Conservation (phyloP, 192 early-diverging fungal genomes). For the Backusella westeae region DNA sequence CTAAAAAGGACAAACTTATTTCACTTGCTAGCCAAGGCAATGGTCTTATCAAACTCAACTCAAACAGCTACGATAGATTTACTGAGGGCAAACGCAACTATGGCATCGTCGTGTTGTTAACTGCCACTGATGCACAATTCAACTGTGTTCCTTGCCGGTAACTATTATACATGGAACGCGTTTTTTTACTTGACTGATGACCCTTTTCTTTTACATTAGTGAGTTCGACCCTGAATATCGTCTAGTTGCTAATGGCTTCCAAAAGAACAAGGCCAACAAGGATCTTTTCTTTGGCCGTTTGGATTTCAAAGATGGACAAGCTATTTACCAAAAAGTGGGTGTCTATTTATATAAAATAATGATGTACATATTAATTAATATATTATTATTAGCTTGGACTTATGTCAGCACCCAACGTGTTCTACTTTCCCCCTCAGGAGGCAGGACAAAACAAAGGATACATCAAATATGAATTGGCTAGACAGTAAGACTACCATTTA, state of each 20-base stretch:
- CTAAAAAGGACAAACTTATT: slow-evolving; percentile 20
- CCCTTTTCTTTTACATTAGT: slow-evolving; percentile 16
- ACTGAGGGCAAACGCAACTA: slow-evolving; percentile 68
- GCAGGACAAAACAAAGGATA: slow-evolving; percentile 40
- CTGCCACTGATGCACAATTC: slow-evolving; percentile 59
- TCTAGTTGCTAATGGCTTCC: slow-evolving; percentile 57
- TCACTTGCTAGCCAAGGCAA: slow-evolving; percentile 22
- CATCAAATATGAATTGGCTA: slow-evolving; percentile 59
- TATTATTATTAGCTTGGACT: slow-evolving; percentile 43
- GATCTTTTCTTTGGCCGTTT: slow-evolving; percentile 62
- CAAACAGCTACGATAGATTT: slow-evolving; percentile 51
- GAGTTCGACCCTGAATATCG: slow-evolving; percentile 68
- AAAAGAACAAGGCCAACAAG: slow-evolving; percentile 28
- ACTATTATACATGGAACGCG: background rate
- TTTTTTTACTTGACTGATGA: slow-evolving; percentile 19
- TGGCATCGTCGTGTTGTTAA: slow-evolving; percentile 63
- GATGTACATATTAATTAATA: too few relatives aligned
- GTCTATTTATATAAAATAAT: too few relatives aligned
- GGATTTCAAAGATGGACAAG: slow-evolving; percentile 64
- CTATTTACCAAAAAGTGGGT: slow-evolving; percentile 61
- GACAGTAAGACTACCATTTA: background rate
- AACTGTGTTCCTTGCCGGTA: slow-evolving; percentile 77
- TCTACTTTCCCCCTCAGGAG: slow-evolving; percentile 67
- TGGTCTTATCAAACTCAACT: slow-evolving; percentile 55
- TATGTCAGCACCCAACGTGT: slow-evolving; percentile 60